A percentile compares a stretch with the other conserved stretches of the same genome.
Evolutionary conservation across 257 asterid species (phyloP).

Genomic region (Primulina tabacum): DNA sequence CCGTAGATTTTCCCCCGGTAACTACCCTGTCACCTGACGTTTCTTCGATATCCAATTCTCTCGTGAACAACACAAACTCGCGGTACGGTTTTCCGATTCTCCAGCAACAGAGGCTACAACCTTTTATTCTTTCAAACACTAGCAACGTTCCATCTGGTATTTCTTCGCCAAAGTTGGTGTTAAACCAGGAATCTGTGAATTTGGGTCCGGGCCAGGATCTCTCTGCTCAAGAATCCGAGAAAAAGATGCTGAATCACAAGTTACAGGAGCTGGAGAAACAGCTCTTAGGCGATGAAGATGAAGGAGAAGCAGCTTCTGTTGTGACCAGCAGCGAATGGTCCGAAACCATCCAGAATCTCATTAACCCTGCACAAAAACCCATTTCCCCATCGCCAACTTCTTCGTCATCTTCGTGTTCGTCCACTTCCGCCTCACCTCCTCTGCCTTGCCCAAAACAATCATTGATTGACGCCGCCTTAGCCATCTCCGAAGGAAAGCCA

Average conservation of each 20-base stretch:
- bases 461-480: conserved; percentile 52
- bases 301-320: conserved; percentile 44
- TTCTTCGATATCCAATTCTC: too few relatives aligned
- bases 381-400: conserved; percentile 69
- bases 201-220: conserved; percentile 20
- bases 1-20: conserved; percentile 48
- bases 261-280: conserved; percentile 76
- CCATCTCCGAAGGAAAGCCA: conserved; percentile 54
- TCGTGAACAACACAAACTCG: conserved; percentile 16
- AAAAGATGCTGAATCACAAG: conserved; percentile 49
- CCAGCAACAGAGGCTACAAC: conserved; percentile 46
- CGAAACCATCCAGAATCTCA: conserved; percentile 57
- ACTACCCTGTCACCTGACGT: too few relatives aligned
- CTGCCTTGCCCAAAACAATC: conserved; percentile 50
- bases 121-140: conserved; percentile 16
- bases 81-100: conserved; percentile 48
- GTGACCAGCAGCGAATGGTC: conserved; percentile 76
- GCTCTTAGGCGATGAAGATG: conserved; percentile 65
- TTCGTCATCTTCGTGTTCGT: conserved; percentile 68
- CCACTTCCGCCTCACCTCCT: conserved; percentile 61
- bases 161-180: conserved; percentile 38
- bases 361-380: conserved; percentile 35
- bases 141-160: conserved; percentile 21
- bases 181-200: conserved; percentile 21
- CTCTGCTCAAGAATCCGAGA: conserved; percentile 37